Base-by-base conservation (phyloP, 768 basidiomycete species). In the Phanerochaete sordida region DNA sequence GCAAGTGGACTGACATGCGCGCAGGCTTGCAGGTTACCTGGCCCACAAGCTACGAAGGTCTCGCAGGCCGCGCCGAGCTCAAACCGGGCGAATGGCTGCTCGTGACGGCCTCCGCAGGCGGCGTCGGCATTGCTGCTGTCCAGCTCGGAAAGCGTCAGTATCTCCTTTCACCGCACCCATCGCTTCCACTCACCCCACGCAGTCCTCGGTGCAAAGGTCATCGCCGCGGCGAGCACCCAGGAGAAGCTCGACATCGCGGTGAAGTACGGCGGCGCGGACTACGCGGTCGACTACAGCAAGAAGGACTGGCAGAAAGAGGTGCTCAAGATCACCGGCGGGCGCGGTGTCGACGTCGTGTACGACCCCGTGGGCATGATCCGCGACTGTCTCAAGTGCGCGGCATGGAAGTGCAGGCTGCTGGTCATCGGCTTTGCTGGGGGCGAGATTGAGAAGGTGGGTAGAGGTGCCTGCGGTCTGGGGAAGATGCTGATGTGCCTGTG, bases 371-470 rank as follows among this genome's bases (percentile, higher is more conserved):
- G 92, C 0, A 77, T 86, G 65, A 87, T 94, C 59, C 79, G 80
- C 91, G 94, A 93, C 70, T 88, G 82, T 49, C 70, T 98, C 58
- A 98, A 95, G 70, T 96, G 94, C 70, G 91, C 95, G 58, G 91
- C 90, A 0, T 98, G 95, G 87, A 95, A 95, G 71, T 94, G 95
- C 0, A 84, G 96, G 15, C 87, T 90, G 1, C 67, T 99, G 12
- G 90, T 98, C n/a, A 87, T 99, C 54, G 97, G 96, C 6, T 98
- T 95, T 72, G 93, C 90, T 3, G 90, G 82, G 7, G 92, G 92
- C 3, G 73, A 79, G 13, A 93, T 96, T 57, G 93, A 95, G 72
- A 91, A 93, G 79, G 88, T 90, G 51, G 11, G 55, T 30, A 27
- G n/a, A 23, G n/a, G 7, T 26, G 13, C 23, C n/a, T 6, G 6